These are phyloP conservation scores for Aspergillus texensis DNA, from an alignment of 2,329 filamentous ascomycete species.

Conservation along the genomic window DNA sequence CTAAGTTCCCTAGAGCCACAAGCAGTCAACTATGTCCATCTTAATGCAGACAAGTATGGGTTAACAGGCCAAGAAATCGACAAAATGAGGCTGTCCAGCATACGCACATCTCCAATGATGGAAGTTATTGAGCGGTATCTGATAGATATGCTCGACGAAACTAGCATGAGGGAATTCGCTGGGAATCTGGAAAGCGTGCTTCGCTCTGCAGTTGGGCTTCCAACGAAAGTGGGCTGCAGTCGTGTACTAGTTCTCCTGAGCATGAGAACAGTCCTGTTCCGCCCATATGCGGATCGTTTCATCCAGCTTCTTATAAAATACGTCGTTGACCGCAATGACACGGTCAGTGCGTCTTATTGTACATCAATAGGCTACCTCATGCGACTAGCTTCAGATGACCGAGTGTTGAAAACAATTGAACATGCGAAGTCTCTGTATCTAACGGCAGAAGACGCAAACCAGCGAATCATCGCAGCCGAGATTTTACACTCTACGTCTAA, in stretches of 20 bases:
- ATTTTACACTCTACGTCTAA: slow-evolving; percentile 83
- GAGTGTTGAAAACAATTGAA: slow-evolving; percentile 56
- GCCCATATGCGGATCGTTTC: slow-evolving; percentile 73
- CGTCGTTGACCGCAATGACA: slow-evolving; percentile 88
- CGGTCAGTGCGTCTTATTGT: slow-evolving; percentile 87
- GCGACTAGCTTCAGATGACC: slow-evolving; percentile 62
- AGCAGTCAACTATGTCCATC: slow-evolving; percentile 87
- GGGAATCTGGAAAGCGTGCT: slow-evolving; percentile 75
- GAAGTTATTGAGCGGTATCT: slow-evolving; percentile 84
- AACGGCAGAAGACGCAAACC: slow-evolving; percentile 73
- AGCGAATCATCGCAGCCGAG: slow-evolving; percentile 76
- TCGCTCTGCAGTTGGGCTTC: slow-evolving; percentile 84
- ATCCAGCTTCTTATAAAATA: slow-evolving; percentile 78
- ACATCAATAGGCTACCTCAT: slow-evolving; percentile 84
- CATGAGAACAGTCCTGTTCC: slow-evolving; percentile 74
- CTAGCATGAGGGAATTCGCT: slow-evolving; percentile 74
- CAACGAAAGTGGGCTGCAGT: slow-evolving; percentile 89
- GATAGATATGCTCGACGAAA: slow-evolving; percentile 78
- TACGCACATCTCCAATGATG: slow-evolving; percentile 84
- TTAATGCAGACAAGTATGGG: slow-evolving; percentile 81
- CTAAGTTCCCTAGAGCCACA: slow-evolving; percentile 88
- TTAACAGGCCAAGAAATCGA: slow-evolving; percentile 88
- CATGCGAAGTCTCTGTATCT: slow-evolving; percentile 75
- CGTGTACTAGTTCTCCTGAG: slow-evolving; percentile 82
- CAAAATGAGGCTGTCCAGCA: slow-evolving; percentile 77